Conservation (phyloP, 73 alveolate species). For the Symbiodinium pilosum region DNA sequence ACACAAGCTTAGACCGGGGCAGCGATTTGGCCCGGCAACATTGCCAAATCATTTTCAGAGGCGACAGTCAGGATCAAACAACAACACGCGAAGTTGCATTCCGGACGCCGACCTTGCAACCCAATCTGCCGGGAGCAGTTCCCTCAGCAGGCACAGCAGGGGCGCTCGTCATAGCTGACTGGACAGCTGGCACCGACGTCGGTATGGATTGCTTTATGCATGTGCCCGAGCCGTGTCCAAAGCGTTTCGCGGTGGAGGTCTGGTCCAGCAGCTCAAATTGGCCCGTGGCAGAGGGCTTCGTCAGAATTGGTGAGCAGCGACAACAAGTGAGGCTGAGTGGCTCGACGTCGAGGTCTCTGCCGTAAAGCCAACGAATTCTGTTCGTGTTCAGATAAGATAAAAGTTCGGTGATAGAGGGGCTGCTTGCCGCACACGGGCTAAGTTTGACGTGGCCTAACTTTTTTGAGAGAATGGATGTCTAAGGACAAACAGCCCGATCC, state of each 20-base stretch:
- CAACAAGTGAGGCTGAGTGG: background rate
- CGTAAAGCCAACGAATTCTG: background rate
- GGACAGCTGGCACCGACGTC: background rate
- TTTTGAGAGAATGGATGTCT: background rate
- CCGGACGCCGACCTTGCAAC: background rate
- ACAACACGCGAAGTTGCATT: background rate
- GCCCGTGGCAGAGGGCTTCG: conserved; percentile 2
- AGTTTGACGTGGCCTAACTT: background rate
- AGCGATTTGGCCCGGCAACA: background rate
- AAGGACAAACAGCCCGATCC: background rate
- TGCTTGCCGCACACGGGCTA: background rate
- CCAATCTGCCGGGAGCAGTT: background rate
- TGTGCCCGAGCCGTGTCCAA: background rate
- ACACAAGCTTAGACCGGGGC: background rate
- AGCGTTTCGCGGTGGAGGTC: background rate
- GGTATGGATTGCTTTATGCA: background rate
- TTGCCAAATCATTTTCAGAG: background rate
- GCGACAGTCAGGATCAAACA: background rate
- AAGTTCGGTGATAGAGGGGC: background rate
- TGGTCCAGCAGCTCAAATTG: background rate
- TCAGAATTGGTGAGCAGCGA: background rate
- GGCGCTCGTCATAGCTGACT: background rate
- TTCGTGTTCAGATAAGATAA: background rate
- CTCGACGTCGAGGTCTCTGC: background rate
- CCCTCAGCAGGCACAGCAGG: too few relatives aligned